Conservation (phyloP, 176 grass and related monocot species). For the Aegilops speltoides region DNA sequence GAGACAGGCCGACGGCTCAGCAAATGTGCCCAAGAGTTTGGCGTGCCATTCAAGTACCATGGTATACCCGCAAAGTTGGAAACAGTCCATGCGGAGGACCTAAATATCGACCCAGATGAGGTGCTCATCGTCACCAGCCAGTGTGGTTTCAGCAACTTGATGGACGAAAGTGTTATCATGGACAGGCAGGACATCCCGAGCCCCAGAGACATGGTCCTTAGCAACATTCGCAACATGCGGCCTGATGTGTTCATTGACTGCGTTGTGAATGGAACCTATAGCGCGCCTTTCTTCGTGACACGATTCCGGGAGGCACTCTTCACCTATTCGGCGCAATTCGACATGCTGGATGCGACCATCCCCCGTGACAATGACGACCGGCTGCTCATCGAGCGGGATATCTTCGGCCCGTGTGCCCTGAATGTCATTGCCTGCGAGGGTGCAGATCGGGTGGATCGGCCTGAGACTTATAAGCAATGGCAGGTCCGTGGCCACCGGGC, state of each 20-base stretch:
- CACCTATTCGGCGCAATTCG: slow-evolving; percentile 26
- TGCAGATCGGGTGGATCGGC: slow-evolving; percentile 44
- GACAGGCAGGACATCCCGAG: slow-evolving; percentile 14
- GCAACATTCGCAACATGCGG: slow-evolving; percentile 25
- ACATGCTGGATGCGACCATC: slow-evolving; percentile 35
- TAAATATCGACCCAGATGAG: slow-evolving; percentile 34
- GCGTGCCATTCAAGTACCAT: slow-evolving; percentile 42
- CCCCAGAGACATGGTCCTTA: slow-evolving; percentile 35
- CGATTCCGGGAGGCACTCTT: slow-evolving; percentile 46
- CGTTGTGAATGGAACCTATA: slow-evolving; percentile 28
- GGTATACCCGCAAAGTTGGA: slow-evolving; percentile 21
- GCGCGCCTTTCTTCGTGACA: slow-evolving; percentile 40
- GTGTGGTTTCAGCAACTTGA: slow-evolving; percentile 14
- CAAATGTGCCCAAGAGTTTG: slow-evolving; percentile 23
- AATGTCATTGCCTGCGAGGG: slow-evolving; percentile 55
- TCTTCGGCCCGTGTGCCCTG: slow-evolving; percentile 7
- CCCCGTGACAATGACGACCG: slow-evolving; percentile 33
- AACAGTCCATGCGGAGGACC: slow-evolving; percentile 11
- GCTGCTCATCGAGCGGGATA: slow-evolving; percentile 34
- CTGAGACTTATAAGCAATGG: slow-evolving; percentile 57
- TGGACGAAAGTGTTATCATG: slow-evolving; percentile 16
- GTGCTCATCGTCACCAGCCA: slow-evolving; percentile 27
- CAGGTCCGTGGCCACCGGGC: slow-evolving; percentile 24
- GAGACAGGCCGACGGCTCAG: slow-evolving; percentile 47
- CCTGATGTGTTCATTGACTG: slow-evolving; percentile 34